Base-by-base conservation (phyloP, 176 grass and related monocot species). In the Zoysia japonica region DNA sequence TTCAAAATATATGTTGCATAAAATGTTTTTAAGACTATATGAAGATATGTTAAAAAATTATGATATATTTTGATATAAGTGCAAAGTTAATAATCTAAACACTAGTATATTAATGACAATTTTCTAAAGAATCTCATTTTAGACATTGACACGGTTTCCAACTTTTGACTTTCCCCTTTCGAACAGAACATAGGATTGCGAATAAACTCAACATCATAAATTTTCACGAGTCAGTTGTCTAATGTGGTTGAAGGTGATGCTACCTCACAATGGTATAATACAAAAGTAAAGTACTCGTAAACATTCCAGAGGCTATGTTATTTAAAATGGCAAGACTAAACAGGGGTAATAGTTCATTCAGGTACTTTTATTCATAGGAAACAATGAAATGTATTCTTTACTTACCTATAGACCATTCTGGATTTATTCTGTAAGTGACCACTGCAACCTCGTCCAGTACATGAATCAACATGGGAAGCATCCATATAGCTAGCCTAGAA, bases 351-450 rank as follows among this genome's bases (percentile, higher is more conserved):
- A 77, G 61, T 52, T 74, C 14, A 65, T 65, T 50, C 20, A 38
- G 65, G 73, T 73, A 13, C 28, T 65, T 77, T 65, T 65, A 5
- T 50, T 67, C 16, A 10, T 44, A 54, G 46, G 55, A 57, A 45
- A 38, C 11, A 68, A 62, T 75, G 17, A 53, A 54, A 16, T 28
- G 73, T 47, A 35, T 46, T 53, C 55, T 47, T 74, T 84, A 65
- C 81, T 88, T 76, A 84, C 86, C 64, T 88, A 70, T 76, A 88
- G 8, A 82, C 40, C 40, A 70, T 47, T 80, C 84, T 88, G 70
- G 70, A 80, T 88, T 54, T 88, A 70, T 56, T 45, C 46, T 69
- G 80, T 57, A 61, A 63, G 74, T 55, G 72, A 19, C 11, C 48
- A 80, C 38, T 56, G 61, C 47, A 74, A 36, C 55, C 76, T 49